Evolutionary conservation across 1,284 basidiomycete species (phyloP).

Genomic region (Sanghuangporus sanghuang): DNA sequence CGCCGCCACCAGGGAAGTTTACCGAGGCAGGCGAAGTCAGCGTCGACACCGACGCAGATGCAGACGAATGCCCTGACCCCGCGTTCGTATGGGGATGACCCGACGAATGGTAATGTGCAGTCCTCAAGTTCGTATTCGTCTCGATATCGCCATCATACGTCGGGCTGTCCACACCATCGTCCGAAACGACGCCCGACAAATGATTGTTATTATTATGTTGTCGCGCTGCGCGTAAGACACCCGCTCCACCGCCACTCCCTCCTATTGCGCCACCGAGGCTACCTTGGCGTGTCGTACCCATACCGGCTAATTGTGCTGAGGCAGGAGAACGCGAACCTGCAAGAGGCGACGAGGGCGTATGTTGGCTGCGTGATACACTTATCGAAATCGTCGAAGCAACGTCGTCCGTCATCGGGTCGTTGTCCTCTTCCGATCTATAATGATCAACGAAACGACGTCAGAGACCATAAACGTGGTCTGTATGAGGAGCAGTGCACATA

Average conservation of each 20-base stretch:
- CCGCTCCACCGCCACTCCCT: background rate
- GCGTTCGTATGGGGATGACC: constrained; percentile 24
- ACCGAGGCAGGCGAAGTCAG: constrained; percentile 40
- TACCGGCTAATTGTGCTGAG: background rate
- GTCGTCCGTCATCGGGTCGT: constrained; percentile 76
- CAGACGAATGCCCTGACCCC: constrained; percentile 27
- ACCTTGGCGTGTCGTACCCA: constrained; percentile 9
- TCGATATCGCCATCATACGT: constrained; percentile 92
- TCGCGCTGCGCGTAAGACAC: constrained; percentile 14
- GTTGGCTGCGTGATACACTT: constrained; percentile 26
- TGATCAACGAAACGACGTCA: background rate
- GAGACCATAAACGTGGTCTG: background rate
- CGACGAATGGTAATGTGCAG: constrained; percentile 20
- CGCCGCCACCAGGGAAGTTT: constrained; percentile 25
- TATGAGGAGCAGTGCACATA: background rate
- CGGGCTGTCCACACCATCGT: constrained; percentile 73
- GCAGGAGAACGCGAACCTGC: constrained; percentile 17
- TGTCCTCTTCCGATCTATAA: constrained; percentile 70
- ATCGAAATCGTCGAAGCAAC: constrained; percentile 48
- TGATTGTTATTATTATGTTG: constrained; percentile 31
- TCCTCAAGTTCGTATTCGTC: constrained; percentile 46
- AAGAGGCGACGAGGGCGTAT: constrained; percentile 27
- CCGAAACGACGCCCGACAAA: constrained; percentile 53
- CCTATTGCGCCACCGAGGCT: background rate
- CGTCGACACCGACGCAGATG: constrained; percentile 33